Evolutionary conservation across 2,329 filamentous ascomycete species (phyloP).

Genomic region (Pseudopyricularia cyperi): DNA sequence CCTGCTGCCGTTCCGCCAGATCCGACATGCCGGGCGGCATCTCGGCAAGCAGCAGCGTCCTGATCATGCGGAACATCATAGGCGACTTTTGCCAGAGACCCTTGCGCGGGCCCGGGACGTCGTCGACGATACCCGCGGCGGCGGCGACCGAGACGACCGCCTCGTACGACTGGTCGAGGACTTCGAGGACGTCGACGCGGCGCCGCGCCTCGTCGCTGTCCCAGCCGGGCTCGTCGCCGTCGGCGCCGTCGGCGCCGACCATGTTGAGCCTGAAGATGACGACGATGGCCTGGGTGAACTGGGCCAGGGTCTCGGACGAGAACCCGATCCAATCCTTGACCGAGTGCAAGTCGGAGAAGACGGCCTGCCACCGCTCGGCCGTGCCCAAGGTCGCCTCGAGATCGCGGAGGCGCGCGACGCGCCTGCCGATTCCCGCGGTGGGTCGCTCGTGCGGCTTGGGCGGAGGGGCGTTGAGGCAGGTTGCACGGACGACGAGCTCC

Average conservation of each 20-base stretch:
- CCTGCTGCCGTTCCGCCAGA: background rate
- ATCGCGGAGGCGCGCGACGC: conserved; percentile 10
- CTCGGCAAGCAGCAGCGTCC: conserved; percentile 10
- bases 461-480: background rate
- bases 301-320: conserved; percentile 1
- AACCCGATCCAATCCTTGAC: conserved; percentile 9
- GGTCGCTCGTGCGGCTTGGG: background rate
- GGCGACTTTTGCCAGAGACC: conserved; percentile 12
- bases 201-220: conserved; percentile 10
- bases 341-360: conserved; percentile 7
- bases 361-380: conserved; percentile 9
- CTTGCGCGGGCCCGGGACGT: conserved; percentile 5
- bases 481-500: background rate
- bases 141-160: conserved; percentile 5
- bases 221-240: conserved; percentile 10
- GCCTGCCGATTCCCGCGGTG: background rate
- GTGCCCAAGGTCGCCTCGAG: conserved; percentile 8
- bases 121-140: conserved; percentile 8
- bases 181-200: conserved; percentile 10
- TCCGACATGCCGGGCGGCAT: conserved; percentile 1
- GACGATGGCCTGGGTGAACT: conserved; percentile 12
- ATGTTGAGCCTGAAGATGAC: conserved; percentile 12
- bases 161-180: conserved; percentile 9
- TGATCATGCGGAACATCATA: conserved; percentile 9
- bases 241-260: background rate